Base-by-base conservation (phyloP, 2,329 filamentous ascomycete species). In the Botrytis cinerea region DNA sequence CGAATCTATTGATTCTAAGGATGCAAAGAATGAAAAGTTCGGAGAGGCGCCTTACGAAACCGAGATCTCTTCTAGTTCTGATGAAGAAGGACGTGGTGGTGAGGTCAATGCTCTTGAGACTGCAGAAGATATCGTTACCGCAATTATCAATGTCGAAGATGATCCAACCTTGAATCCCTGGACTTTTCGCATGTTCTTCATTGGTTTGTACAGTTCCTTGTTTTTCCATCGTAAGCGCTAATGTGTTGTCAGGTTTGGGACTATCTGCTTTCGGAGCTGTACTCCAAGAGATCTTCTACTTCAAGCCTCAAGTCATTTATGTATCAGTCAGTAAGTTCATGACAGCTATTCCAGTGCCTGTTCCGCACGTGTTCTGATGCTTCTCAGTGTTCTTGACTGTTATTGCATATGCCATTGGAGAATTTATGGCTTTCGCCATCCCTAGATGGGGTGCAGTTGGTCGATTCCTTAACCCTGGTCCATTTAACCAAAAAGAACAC, bases 401-500 rank as follows among this genome's bases (percentile, higher is more conserved):
- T 43, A 80, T 86, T 22, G 81, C 80, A 48, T 86, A 85, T 72
- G 78, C 4, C 9, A 76, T 85, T 82, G 22, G 81, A 83, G 67
- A 77, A 84, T 80, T 80, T 80, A 20, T 75, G 79, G 10, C 81
- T 18, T 22, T 74, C 4, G n/a, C 83, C 32, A 83, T 84, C 1
- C 79, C 79, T 16, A 78, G 77, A 63, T 82, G 81, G 46, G 76
- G 76, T 25, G 59, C 72, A 61, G 73, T 85, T 10, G 82, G 78
- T 28, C 89, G 86, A 84, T 85, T 84, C 59, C 82, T 91, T 35
- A 92, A 92, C 73, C 89, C 90, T 0, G 89, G 89, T 0, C 89
- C 89, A 0, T 92, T 92, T 81, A 92, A 91, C 78, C 85, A 90
- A 79, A 92, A 92, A 81, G 90, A 92, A 79, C 90, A 92, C 79